A percentile compares a stretch with the other conserved stretches of the same genome.
Evolutionary conservation across 768 basidiomycete species (phyloP).

Genomic region (Mycena indigotica): DNA sequence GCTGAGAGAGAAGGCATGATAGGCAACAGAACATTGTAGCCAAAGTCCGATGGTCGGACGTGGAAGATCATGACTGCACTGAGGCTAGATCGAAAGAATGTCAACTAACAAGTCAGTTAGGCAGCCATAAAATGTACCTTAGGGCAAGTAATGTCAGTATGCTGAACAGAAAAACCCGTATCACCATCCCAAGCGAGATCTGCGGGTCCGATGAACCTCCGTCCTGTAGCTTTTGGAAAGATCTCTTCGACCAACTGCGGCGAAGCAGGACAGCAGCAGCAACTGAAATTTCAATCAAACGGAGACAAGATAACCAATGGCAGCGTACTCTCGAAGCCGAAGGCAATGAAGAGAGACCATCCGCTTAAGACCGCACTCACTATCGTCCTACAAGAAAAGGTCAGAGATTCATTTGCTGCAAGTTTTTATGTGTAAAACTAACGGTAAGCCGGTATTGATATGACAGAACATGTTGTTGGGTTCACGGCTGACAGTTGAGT

Average conservation of each 20-base stretch:
- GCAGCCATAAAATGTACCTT: background rate
- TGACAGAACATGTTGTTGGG: constrained; percentile 13
- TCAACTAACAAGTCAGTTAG: background rate
- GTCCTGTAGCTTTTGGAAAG: constrained; percentile 4
- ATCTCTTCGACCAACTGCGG: constrained; percentile 9
- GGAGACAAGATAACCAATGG: background rate
- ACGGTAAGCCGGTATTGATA: constrained; percentile 14
- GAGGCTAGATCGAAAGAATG: constrained; percentile 2
- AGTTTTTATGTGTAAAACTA: background rate
- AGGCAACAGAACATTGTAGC: constrained; percentile 19
- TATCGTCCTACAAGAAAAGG: background rate
- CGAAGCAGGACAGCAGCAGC: constrained; percentile 21
- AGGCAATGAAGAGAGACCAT: constrained; percentile 14
- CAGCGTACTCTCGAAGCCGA: constrained; percentile 19
- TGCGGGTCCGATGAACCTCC: background rate
- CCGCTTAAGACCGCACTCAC: constrained; percentile 9
- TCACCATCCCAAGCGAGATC: constrained; percentile 20
- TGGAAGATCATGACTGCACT: constrained; percentile 6
- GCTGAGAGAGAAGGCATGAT: constrained; percentile 24
- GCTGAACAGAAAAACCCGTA: constrained; percentile 20
- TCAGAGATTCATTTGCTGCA: background rate
- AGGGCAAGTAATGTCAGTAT: constrained; percentile 12
- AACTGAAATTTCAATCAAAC: constrained; percentile 6
- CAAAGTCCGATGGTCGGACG: constrained; percentile 14
- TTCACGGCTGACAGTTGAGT: constrained; percentile 6